Evolutionary conservation across 1,284 basidiomycete species (phyloP).

Genomic region (Gymnopus androsaceus): DNA sequence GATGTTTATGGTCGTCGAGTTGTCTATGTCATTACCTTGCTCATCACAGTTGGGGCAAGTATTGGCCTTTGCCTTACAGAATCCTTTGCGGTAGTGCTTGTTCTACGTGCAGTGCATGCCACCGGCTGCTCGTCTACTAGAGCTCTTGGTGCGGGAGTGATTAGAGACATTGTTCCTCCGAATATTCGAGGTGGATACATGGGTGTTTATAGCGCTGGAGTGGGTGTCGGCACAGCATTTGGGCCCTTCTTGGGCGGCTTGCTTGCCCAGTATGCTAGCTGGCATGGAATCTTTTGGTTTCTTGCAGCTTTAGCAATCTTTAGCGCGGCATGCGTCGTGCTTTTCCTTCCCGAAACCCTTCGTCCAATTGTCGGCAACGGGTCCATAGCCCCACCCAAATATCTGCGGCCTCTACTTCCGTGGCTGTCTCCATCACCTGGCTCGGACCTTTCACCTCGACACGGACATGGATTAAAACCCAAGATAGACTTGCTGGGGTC

Average conservation of each 20-base stretch:
- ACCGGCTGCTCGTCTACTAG: slow-evolving; percentile 3
- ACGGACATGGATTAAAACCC: neutral
- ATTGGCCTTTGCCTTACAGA: slow-evolving; percentile 8
- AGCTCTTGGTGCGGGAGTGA: slow-evolving; percentile 12
- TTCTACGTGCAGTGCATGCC: slow-evolving; percentile 7
- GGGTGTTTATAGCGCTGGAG: slow-evolving; percentile 7
- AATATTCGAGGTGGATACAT: slow-evolving; percentile 9
- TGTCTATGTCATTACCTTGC: slow-evolving; percentile 2
- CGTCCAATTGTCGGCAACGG: neutral
- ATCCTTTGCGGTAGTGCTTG: slow-evolving; percentile 4
- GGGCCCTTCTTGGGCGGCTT: slow-evolving; percentile 11
- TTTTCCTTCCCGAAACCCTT: slow-evolving; percentile 9
- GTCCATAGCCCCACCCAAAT: neutral
- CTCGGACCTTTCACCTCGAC: too few species aligned
- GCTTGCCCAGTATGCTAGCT: slow-evolving; percentile 10
- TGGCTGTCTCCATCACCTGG: neutral
- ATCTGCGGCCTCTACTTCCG: neutral
- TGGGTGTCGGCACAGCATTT: slow-evolving; percentile 3
- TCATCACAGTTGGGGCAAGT: slow-evolving; percentile 1
- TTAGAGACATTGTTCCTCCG: slow-evolving; percentile 7
- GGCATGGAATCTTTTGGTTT: slow-evolving; percentile 14
- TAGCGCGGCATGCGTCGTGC: neutral
- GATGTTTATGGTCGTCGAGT: slow-evolving; percentile 12
- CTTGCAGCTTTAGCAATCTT: neutral
- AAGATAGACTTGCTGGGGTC: slow-evolving; percentile 1